These are phyloP conservation scores for Ophiognomonia clavigignenti-juglandacearum DNA, from an alignment of 2,329 filamentous ascomycete genomes.

Conservation along the genomic window DNA sequence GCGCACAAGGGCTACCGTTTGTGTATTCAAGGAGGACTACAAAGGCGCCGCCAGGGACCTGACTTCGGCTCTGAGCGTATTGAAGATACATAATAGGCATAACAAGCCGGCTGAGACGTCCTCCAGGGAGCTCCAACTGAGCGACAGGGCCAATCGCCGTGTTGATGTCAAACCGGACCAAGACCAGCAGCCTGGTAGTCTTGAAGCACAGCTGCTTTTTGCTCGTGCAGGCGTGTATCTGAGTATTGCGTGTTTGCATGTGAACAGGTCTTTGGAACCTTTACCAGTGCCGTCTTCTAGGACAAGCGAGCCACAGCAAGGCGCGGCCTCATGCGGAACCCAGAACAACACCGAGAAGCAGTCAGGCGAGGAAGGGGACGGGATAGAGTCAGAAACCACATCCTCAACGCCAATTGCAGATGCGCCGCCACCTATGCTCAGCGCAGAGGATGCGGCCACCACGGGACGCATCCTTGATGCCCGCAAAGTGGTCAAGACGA, in stretches of 20 bases:
- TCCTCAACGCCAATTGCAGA: slow-evolving; percentile 20
- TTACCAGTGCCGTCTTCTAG: slow-evolving; percentile 7
- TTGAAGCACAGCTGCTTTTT: slow-evolving; percentile 71
- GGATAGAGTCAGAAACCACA: not conserved
- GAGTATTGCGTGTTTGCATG: slow-evolving; percentile 62
- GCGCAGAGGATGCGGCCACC: slow-evolving; percentile 40
- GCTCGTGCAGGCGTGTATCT: slow-evolving; percentile 71
- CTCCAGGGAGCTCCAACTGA: slow-evolving; percentile 44
- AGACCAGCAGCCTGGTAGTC: slow-evolving; percentile 63
- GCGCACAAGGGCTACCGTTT: slow-evolving; percentile 69
- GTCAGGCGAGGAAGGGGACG: slow-evolving; percentile 13
- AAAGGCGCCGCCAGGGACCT: slow-evolving; percentile 66
- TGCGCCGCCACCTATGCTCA: slow-evolving; percentile 26
- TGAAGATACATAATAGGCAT: slow-evolving; percentile 47
- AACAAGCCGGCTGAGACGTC: slow-evolving; percentile 38
- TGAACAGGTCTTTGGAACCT: slow-evolving; percentile 42
- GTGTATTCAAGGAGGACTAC: slow-evolving; percentile 70
- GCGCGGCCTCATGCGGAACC: not conserved
- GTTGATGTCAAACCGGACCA: slow-evolving; percentile 34
- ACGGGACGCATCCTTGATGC: slow-evolving; percentile 47
- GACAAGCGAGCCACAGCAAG: not conserved
- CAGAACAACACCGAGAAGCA: slow-evolving; percentile 19
- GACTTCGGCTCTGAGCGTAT: slow-evolving; percentile 57
- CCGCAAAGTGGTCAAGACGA: slow-evolving; percentile 65
- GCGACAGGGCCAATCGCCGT: slow-evolving; percentile 21